Evolutionary conservation across 2,329 filamentous ascomycete genomes (phyloP), one percentile per base, ranked within the genome.

Genomic region (Pseudocercospora eumusae): DNA sequence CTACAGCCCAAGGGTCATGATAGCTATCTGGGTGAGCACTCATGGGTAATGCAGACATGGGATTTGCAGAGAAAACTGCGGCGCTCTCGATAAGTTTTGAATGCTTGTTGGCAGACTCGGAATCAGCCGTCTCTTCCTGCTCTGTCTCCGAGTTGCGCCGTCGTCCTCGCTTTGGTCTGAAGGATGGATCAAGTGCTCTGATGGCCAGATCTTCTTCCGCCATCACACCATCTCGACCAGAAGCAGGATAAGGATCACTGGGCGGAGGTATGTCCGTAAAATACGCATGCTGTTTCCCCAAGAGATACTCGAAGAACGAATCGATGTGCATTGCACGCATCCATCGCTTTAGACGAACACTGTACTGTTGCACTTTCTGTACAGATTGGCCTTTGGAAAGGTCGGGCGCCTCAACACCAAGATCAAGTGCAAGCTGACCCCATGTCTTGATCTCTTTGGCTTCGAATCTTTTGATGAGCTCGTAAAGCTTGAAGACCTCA

Each of bases 281-380:
- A 75, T 97, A 97, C 0, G 85, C 78, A 75, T 96, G 92, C 25
- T 84, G 80, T 66, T 92, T 92, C 54, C 87, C 86, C 65, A 93
- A 82, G 20, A 96, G 85, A 74, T 92, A 97, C 74, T 96, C 92
- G 71, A 96, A 97, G 75, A 97, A 97, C 10, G 92, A 90, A 80
- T 96, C 91, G 57, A 96, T 87, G 74, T 96, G 93, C 89, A 96
- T 93, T 4, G 92, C 93, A 74, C 92, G 91, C 91, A 97, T 95
- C 93, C 93, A 97, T 73, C 93, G 88, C 63, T 97, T 97, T 61
- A 97, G 79, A 62, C 93, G 85, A 52, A 97, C 93, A 47, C 91
- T 92, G 80, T 96, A 97, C 75, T 97, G 93, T 75, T 96, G 92
- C 61, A 97, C 89, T 75, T 96, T 96, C 74, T 97, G 93, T 1